phyloP scores from a whole-genome alignment of 306 rosid species.

The Cicer yamashitae region DNA sequence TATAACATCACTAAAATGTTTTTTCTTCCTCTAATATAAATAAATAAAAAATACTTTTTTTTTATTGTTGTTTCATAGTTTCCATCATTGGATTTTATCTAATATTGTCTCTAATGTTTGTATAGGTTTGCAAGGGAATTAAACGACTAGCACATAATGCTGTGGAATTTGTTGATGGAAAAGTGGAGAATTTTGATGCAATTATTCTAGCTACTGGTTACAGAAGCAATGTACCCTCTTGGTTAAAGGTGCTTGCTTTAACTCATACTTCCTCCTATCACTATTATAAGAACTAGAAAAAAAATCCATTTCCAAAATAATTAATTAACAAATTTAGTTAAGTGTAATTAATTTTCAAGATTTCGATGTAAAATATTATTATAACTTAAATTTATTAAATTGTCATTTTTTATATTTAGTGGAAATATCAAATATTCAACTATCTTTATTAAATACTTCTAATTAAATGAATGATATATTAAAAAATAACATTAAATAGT shows the following conservation, averaged over 20 bases:
- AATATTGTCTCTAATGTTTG: not conserved
- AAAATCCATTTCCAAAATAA: no score
- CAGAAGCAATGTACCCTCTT: conserved; percentile 80
- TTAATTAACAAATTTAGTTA: no score
- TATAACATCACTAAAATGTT: not conserved
- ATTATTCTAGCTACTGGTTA: conserved; percentile 85
- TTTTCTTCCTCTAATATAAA: not conserved
- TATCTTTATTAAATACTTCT: no score
- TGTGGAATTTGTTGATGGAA: conserved; percentile 83
- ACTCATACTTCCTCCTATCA: not conserved
- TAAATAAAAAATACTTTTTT: not conserved
- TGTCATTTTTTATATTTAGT: no score
- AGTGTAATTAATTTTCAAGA: no score
- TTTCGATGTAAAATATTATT: no score
- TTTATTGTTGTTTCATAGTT: conserved; percentile 16
- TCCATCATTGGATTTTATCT: conserved; percentile 39
- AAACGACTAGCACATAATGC: conserved; percentile 60
- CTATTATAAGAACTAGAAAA: no score
- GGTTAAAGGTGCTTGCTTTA: conserved; percentile 70
- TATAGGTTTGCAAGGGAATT: conserved; percentile 73
- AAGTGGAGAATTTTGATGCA: conserved; percentile 70
- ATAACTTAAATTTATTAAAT: no score
- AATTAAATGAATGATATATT: no score
- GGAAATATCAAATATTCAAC: no score
- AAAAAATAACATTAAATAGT: no score